Conservation (phyloP, 495 filamentous ascomycete genomes). For the Extremus antarcticus region DNA sequence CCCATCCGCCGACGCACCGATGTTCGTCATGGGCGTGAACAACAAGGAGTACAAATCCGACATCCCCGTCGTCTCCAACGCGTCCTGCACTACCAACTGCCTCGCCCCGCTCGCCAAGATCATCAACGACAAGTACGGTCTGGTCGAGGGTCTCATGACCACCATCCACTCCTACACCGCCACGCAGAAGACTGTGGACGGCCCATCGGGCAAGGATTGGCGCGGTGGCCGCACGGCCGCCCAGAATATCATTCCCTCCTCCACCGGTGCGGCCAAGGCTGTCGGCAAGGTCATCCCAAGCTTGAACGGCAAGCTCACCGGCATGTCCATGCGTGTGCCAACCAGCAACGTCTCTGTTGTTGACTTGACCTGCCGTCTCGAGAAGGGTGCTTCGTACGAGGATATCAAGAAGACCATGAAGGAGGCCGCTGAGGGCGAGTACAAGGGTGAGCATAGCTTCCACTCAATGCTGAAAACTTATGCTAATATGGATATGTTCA, state of each 20-base stretch:
- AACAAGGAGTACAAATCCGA: constrained; percentile 80
- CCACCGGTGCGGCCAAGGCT: constrained; percentile 98
- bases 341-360: constrained; percentile 99
- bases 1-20: constrained; percentile 95
- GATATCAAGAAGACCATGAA: constrained; percentile 89
- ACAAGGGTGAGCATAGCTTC: constrained; percentile 61
- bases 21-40: constrained; percentile 99
- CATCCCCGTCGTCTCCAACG: constrained; percentile 92
- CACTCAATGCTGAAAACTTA: not conserved
- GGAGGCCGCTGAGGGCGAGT: constrained; percentile 67
- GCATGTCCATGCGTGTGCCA: constrained; percentile 98
- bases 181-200: constrained; percentile 99
- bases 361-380: constrained; percentile 85
- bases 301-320: constrained; percentile 98
- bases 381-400: constrained; percentile 84
- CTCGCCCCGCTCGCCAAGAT: constrained; percentile 98
- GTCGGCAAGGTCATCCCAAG: constrained; percentile 98
- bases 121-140: constrained; percentile 91
- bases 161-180: constrained; percentile 99
- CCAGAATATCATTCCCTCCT: constrained; percentile 99
- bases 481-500: constrained; percentile 34
- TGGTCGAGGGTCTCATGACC: constrained; percentile 99
- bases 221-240: constrained; percentile 96
- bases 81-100: constrained; percentile 99
- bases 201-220: constrained; percentile 97